Evolutionary conservation across 495 filamentous ascomycete genomes (phyloP).

Genomic region (Pyrenopolyporus hunteri): DNA sequence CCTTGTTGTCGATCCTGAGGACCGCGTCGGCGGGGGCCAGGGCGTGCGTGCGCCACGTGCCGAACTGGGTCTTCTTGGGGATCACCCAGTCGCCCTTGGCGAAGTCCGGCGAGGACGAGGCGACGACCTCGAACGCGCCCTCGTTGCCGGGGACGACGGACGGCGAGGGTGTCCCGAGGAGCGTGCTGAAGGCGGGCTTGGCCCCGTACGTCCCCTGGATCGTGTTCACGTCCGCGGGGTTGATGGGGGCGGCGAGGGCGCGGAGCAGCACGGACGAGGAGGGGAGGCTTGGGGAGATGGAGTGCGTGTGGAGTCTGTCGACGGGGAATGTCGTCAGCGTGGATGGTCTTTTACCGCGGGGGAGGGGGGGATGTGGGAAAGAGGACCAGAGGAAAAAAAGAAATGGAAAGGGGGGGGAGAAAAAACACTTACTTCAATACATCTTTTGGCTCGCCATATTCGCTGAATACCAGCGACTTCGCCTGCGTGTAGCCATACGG

Average conservation of each 20-base stretch:
- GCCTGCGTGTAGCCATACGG: slow-evolving; percentile 96
- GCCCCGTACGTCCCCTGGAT: slow-evolving; percentile 95
- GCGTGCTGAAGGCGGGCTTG: slow-evolving; percentile 72
- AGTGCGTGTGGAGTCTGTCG: slow-evolving; percentile 76
- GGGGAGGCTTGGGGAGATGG: slow-evolving; percentile 79
- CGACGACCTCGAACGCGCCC: slow-evolving; percentile 83
- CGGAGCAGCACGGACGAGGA: slow-evolving; percentile 67
- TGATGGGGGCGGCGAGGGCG: slow-evolving; percentile 86
- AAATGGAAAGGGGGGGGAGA: background rate
- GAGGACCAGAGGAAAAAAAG: background rate
- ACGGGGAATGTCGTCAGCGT: background rate
- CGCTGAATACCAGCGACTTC: slow-evolving; percentile 83
- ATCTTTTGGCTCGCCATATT: slow-evolving; percentile 83
- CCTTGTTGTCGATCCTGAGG: slow-evolving; percentile 69
- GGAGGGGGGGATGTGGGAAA: background rate
- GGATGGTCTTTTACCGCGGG: background rate
- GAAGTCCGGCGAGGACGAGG: slow-evolving; percentile 61
- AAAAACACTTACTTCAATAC: slow-evolving; percentile 67
- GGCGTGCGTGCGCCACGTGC: slow-evolving; percentile 93
- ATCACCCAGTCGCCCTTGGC: slow-evolving; percentile 88
- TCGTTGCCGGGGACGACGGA: slow-evolving; percentile 76
- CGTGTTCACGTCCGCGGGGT: slow-evolving; percentile 94
- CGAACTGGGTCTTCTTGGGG: slow-evolving; percentile 77
- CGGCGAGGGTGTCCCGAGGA: slow-evolving; percentile 75
- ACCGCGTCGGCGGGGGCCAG: slow-evolving; percentile 65